Evolutionary conservation across 2,329 filamentous ascomycete species (phyloP), one percentile per base, ranked within the genome.

Genomic region (Chaetomium globosum): DNA sequence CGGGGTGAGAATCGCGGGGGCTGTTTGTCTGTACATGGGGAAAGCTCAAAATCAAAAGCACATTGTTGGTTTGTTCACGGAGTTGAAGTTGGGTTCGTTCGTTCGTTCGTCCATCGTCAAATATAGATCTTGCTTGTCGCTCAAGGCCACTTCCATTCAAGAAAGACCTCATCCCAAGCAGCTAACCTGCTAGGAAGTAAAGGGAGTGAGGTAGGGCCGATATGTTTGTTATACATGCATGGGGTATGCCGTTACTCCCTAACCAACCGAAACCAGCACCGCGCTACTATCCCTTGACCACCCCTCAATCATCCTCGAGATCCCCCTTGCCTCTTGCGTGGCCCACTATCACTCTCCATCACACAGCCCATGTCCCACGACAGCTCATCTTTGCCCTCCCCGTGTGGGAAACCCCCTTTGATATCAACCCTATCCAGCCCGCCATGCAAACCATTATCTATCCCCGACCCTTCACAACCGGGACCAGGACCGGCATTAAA

Each of bases 361-460:
- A 48, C 39, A 43, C 39, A 43, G 19, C 46, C n/a, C 49, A 52
- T 23, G 28, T 23, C 39, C 39, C 49, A 23, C n/a, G 23, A 8
- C 46, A 48, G 21, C 7, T n/a, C 46, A 48, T 48, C n/a, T n/a
- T 9, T 7, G 43, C 7, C 46, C 7, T 48, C n/a, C 46, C 46
- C 19, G 9, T 9, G 46, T 8, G 21, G 19, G 7, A 23, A 12
- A 12, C 46, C 19, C 9, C 46, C 46, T 10, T 43, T 4, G 6
- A 23, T 9, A 48, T 48, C 21, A 9, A 48, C 9, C 26, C 49
- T 13, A 52, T 52, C 49, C 23, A 26, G 9, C 21, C 49, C 49
- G 12, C 12, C 49, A 52, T 52, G 49, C 49, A 52, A 52, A 26
- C 49, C n/a, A 52, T 52, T 52, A 52, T 52, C 23, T 28, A 52